Evolutionary conservation across 257 asterid species (phyloP).

Genomic region (Phtheirospermum japonicum): DNA sequence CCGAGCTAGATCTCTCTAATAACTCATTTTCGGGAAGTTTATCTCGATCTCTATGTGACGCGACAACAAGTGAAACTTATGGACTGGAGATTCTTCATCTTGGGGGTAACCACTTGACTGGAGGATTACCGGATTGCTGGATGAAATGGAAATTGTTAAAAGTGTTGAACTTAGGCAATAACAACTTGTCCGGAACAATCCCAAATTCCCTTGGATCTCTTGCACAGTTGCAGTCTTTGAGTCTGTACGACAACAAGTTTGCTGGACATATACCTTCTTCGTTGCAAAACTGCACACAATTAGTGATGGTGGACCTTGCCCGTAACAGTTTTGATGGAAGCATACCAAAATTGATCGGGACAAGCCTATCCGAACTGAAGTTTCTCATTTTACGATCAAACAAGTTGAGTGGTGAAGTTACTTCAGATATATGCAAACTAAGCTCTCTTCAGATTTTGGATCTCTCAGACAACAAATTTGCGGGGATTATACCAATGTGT

Average conservation of each 20-base stretch:
- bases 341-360: background rate
- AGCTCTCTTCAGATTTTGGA: background rate
- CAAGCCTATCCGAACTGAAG: background rate
- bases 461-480: background rate
- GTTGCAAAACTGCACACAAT: background rate
- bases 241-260: slow-evolving; percentile 22
- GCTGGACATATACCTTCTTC: background rate
- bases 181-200: slow-evolving; percentile 33
- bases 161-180: slow-evolving; percentile 27
- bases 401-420: background rate
- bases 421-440: background rate
- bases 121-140: background rate
- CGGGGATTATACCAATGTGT: background rate
- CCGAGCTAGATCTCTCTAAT: slow-evolving; percentile 29
- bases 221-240: slow-evolving; percentile 19
- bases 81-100: slow-evolving; percentile 27
- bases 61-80: no score
- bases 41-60: slow-evolving; percentile 31
- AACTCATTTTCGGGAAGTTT: slow-evolving; percentile 31
- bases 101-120: slow-evolving; percentile 31
- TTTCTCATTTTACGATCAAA: background rate
- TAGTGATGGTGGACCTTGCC: background rate
- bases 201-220: slow-evolving; percentile 37
- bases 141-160: background rate
- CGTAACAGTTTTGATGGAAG: background rate